A percentile compares a stretch with the other conserved stretches of the same genome.
Evolutionary conservation across 2,329 filamentous ascomycete genomes (phyloP).

Genomic region (Alternaria infectoria): DNA sequence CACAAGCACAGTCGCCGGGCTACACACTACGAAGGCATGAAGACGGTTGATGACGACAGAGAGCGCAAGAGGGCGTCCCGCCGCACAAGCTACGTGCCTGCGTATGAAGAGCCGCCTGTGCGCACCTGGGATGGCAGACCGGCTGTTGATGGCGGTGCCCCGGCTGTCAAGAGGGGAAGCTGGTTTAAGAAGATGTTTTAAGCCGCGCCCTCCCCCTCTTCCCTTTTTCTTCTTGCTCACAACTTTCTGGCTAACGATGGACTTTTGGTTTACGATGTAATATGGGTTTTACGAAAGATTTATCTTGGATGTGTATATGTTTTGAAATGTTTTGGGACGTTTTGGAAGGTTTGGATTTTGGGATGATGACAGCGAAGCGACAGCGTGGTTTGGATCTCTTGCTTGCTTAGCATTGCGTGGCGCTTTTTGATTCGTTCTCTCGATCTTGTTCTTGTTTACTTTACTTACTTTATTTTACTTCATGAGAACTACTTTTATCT

Average conservation of each 20-base stretch:
- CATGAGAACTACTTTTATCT: not conserved
- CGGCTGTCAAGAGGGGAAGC: slow-evolving; percentile 50
- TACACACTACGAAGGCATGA: slow-evolving; percentile 31
- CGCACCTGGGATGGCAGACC: slow-evolving; percentile 52
- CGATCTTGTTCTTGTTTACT: not conserved
- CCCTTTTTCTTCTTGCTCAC: not conserved
- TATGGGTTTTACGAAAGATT: not conserved
- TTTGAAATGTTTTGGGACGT: not conserved
- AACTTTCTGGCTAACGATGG: not conserved
- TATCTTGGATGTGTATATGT: slow-evolving; percentile 1
- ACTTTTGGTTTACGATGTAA: not conserved
- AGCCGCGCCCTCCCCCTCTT: not conserved
- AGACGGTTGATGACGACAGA: slow-evolving; percentile 26
- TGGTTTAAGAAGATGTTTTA: slow-evolving; percentile 57
- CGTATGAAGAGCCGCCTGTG: slow-evolving; percentile 41
- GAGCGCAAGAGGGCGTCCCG: slow-evolving; percentile 35
- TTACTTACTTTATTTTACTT: not conserved
- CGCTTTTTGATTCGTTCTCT: not conserved
- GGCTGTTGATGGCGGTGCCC: slow-evolving; percentile 31
- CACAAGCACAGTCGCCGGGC: slow-evolving; percentile 36
- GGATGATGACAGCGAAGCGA: not conserved
- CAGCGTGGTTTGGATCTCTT: not conserved
- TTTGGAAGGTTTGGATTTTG: not conserved
- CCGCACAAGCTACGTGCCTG: slow-evolving; percentile 39
- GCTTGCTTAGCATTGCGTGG: slow-evolving; percentile 1